A percentile compares a stretch with the other conserved stretches of the same genome.
These are phyloP conservation scores for Pseudogymnoascus sp. DNA, from an alignment of 2,329 filamentous ascomycete genomes.

Conservation along the genomic window DNA sequence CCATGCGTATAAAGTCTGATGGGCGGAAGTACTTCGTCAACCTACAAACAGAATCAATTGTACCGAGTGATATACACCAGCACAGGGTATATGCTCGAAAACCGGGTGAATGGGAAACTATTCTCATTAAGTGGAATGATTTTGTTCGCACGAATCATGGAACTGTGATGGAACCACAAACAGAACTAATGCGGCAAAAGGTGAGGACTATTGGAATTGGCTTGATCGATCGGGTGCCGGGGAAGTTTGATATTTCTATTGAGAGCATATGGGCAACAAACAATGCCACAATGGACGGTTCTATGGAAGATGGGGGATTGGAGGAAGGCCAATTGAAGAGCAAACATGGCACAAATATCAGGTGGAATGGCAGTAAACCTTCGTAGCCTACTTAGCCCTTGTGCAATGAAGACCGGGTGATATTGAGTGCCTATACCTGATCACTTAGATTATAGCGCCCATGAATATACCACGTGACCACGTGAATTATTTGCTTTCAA, in stretches of 20 bases:
- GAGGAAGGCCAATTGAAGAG: constrained; percentile 32
- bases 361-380: constrained; percentile 30
- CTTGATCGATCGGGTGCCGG: constrained; percentile 79
- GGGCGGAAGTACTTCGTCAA: constrained; percentile 91
- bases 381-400: neutral
- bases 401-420: neutral
- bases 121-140: constrained; percentile 82
- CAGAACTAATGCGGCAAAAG: constrained; percentile 78
- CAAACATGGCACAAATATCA: constrained; percentile 36
- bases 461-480: neutral
- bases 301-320: constrained; percentile 20
- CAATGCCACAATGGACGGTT: constrained; percentile 26
- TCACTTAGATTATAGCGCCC: no score
- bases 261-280: constrained; percentile 91
- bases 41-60: constrained; percentile 86
- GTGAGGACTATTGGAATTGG: constrained; percentile 80
- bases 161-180: constrained; percentile 85
- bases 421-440: neutral
- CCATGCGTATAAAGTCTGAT: constrained; percentile 81
- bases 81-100: constrained; percentile 75
- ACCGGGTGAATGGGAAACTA: constrained; percentile 87
- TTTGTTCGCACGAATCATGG: constrained; percentile 95
- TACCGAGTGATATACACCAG: constrained; percentile 92
- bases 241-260: constrained; percentile 79
- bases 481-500: neutral